A percentile compares a stretch with the other conserved stretches of the same genome.
These are phyloP conservation scores for Wickerhamomyces sydowiorum DNA, from an alignment of 805 yeast species.

Conservation along the genomic window DNA sequence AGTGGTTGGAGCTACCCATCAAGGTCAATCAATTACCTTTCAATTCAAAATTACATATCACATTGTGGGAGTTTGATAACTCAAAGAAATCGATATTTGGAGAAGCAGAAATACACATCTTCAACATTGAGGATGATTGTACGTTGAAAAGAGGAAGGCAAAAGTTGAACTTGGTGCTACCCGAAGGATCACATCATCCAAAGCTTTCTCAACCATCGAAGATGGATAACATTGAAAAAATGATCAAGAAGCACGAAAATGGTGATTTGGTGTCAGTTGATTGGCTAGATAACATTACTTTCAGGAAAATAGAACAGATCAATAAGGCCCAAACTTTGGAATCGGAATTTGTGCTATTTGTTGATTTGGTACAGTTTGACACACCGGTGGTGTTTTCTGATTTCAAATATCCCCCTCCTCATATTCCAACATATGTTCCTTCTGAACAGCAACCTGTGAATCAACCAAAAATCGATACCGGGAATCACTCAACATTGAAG, in stretches of 20 bases:
- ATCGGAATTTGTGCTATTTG: conserved; percentile 33
- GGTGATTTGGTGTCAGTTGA: conserved; percentile 56
- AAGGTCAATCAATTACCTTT: conserved; percentile 65
- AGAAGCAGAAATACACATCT: conserved; percentile 51
- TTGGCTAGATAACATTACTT: conserved; percentile 72
- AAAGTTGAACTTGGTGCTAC: conserved; percentile 40
- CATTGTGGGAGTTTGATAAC: conserved; percentile 63
- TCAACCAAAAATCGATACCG: conserved; percentile 25
- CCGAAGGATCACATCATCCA: conserved; percentile 26
- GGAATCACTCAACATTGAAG: conserved; percentile 27
- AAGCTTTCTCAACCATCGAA: conserved; percentile 23
- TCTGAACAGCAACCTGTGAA: conserved; percentile 35
- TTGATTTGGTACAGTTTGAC: conserved; percentile 63
- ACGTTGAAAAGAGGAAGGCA: conserved; percentile 72
- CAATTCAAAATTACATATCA: conserved; percentile 52
- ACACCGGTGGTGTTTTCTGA: conserved; percentile 69
- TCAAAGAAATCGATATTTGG: conserved; percentile 53
- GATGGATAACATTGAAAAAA: conserved; percentile 44
- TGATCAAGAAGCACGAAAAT: conserved; percentile 56
- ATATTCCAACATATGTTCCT: conserved; percentile 34
- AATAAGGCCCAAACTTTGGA: conserved; percentile 19
- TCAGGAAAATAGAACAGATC: conserved; percentile 38
- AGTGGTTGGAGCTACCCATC: conserved; percentile 70
- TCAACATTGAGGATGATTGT: conserved; percentile 46
- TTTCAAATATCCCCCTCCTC: conserved; percentile 32